phyloP scores from a whole-genome alignment of 1,284 basidiomycete genomes.

The Tetrapyrgos nigripes region DNA sequence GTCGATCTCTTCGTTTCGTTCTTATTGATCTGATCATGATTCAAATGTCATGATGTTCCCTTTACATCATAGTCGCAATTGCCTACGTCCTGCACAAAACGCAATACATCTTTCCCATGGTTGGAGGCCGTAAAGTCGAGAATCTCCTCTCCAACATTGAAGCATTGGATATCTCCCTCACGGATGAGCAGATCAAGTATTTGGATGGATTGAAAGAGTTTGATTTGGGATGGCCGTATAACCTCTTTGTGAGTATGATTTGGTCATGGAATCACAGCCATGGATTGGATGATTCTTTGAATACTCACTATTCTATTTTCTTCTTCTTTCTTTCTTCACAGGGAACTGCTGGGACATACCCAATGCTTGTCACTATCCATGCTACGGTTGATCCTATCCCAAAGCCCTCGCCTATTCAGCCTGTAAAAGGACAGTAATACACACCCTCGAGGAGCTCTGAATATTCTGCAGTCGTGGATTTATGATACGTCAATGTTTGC shows the following conservation, averaged over 20 bases:
- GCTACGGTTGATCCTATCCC: background rate
- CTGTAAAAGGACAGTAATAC: no score
- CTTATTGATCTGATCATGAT: background rate
- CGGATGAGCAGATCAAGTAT: slow-evolving; percentile 42
- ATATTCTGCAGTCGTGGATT: no score
- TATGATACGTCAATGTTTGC: no score
- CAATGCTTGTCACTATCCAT: background rate
- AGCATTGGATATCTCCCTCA: slow-evolving; percentile 43
- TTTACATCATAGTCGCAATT: slow-evolving; percentile 34
- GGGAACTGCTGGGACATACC: background rate
- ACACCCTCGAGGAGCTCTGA: no score
- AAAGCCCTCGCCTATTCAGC: background rate
- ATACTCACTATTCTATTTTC: background rate
- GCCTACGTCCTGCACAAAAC: slow-evolving; percentile 48
- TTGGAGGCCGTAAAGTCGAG: slow-evolving; percentile 51
- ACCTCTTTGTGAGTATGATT: slow-evolving; percentile 8
- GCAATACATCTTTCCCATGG: slow-evolving; percentile 47
- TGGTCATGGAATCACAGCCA: no score
- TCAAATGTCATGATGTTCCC: background rate
- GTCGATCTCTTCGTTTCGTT: background rate
- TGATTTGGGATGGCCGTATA: slow-evolving; percentile 6
- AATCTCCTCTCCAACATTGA: slow-evolving; percentile 49
- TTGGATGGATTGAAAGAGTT: slow-evolving; percentile 26
- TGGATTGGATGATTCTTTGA: no score
- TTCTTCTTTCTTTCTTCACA: background rate